A percentile compares a stretch with the other conserved stretches of the same genome.
Conservation (phyloP, 2,329 filamentous ascomycete species). For the Fusarium subglutinans region DNA sequence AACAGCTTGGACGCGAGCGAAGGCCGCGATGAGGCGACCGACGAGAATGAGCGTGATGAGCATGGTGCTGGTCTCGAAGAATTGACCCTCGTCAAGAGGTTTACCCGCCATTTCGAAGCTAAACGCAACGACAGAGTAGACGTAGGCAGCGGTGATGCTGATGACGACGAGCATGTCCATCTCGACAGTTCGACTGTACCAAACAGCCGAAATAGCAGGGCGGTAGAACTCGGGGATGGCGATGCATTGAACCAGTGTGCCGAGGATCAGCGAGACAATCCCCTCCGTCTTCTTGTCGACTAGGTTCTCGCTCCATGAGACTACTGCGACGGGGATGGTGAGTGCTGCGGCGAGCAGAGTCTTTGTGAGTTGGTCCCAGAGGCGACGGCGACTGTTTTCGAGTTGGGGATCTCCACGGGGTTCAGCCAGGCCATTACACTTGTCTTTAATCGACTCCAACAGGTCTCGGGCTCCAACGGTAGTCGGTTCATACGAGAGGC, state of each 20-base stretch:
- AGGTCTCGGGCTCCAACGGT: constrained; percentile 46
- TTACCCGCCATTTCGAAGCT: constrained; percentile 46
- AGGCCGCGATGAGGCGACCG: constrained; percentile 49
- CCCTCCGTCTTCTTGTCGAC: constrained; percentile 37
- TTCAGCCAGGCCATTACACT: constrained; percentile 43
- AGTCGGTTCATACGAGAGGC: constrained; percentile 49
- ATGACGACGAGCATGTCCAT: constrained; percentile 67
- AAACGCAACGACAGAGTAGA: constrained; percentile 57
- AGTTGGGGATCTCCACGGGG: constrained; percentile 47
- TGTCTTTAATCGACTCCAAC: constrained; percentile 23
- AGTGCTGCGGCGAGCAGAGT: constrained; percentile 43
- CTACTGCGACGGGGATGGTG: constrained; percentile 47
- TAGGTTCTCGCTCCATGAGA: constrained; percentile 44
- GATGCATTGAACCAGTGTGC: constrained; percentile 61
- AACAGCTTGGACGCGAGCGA: constrained; percentile 49
- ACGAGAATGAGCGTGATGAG: constrained; percentile 54
- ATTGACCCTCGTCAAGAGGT: constrained; percentile 33
- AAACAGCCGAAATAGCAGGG: constrained; percentile 56
- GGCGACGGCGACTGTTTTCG: constrained; percentile 43
- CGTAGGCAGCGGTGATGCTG: constrained; percentile 63
- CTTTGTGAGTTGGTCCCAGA: constrained; percentile 47
- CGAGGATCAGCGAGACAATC: constrained; percentile 54
- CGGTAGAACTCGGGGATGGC: constrained; percentile 60
- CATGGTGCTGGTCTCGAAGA: constrained; percentile 53
- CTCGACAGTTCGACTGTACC: constrained; percentile 57